phyloP scores from a whole-genome alignment of 352 stramenopile genomes.

The Salisapilia sapeloensis region DNA sequence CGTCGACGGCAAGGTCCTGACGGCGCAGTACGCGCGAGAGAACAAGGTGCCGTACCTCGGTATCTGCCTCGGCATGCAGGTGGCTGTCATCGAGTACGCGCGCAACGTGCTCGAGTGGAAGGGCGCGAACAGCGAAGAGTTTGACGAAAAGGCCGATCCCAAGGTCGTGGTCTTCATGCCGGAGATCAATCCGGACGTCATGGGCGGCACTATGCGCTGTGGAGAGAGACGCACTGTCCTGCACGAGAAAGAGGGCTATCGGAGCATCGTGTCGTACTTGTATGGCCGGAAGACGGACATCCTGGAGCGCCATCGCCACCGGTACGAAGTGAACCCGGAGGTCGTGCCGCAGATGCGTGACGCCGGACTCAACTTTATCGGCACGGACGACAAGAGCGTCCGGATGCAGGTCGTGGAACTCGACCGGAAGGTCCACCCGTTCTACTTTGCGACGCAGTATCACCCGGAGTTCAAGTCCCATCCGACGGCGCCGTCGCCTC shows the following conservation, averaged over 20 bases:
- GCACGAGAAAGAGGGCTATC: constrained; percentile 64
- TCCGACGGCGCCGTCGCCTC: constrained; percentile 91
- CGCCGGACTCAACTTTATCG: constrained; percentile 93
- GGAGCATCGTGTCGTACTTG: constrained; percentile 80
- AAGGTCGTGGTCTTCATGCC: constrained; percentile 99
- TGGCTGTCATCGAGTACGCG: constrained; percentile 94
- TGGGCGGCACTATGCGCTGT: constrained; percentile 99
- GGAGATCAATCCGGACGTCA: constrained; percentile 95
- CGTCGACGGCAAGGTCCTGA: constrained; percentile 95
- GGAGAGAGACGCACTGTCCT: constrained; percentile 91
- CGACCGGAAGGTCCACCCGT: constrained; percentile 89
- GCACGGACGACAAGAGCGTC: constrained; percentile 91
- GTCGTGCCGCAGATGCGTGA: constrained; percentile 82
- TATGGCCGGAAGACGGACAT: constrained; percentile 83
- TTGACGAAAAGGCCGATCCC: constrained; percentile 71
- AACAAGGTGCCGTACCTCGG: constrained; percentile 94
- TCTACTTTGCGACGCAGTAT: constrained; percentile 99
- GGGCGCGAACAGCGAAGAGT: constrained; percentile 93
- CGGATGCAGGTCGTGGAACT: constrained; percentile 99
- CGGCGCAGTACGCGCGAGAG: constrained; percentile 90
- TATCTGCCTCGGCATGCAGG: constrained; percentile 95
- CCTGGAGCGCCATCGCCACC: constrained; percentile 94
- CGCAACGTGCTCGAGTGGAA: constrained; percentile 88
- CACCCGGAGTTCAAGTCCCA: constrained; percentile 98
- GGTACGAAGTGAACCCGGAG: constrained; percentile 99